Evolutionary conservation across 2,329 filamentous ascomycete species (phyloP).

Genomic region (Paramyrothecium roridum): DNA sequence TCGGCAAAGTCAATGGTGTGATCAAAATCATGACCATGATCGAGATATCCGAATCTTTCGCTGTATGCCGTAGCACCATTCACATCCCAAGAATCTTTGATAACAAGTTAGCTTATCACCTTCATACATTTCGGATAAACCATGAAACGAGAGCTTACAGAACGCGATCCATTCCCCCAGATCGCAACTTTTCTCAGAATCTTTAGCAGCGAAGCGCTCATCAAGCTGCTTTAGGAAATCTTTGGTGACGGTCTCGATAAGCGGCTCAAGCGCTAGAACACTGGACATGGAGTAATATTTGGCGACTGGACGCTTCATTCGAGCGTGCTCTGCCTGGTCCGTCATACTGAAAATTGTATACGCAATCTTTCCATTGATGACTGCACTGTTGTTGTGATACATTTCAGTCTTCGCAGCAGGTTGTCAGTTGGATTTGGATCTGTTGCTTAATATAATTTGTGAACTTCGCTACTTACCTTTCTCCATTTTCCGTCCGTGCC

Average conservation of each 20-base stretch:
- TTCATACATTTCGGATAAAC: background rate
- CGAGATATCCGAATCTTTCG: conserved; percentile 37
- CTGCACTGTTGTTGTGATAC: conserved; percentile 29
- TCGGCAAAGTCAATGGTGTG: conserved; percentile 8
- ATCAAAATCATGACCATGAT: conserved; percentile 18
- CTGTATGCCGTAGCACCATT: conserved; percentile 36
- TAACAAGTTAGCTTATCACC: background rate
- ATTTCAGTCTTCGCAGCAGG: conserved; percentile 26
- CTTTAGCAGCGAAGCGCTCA: conserved; percentile 20
- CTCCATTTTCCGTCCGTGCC: conserved; percentile 18
- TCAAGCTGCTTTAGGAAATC: conserved; percentile 24
- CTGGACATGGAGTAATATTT: conserved; percentile 28
- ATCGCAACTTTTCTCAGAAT: conserved; percentile 5
- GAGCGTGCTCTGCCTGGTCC: conserved; percentile 26
- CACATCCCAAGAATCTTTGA: conserved; percentile 32
- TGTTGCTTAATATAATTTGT: no score
- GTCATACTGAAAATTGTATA: conserved; percentile 35
- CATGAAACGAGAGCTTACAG: conserved; percentile 12
- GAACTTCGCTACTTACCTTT: conserved; percentile 7
- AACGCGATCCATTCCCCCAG: conserved; percentile 19
- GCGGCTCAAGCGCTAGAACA: conserved; percentile 24
- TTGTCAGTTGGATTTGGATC: no score
- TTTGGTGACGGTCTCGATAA: conserved; percentile 24
- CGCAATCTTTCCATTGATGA: conserved; percentile 29
- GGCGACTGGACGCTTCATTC: conserved; percentile 31